A percentile compares a stretch with the other conserved stretches of the same genome.
Conservation (phyloP, 768 basidiomycete species). For the Boletus rufocinnamomeus region DNA sequence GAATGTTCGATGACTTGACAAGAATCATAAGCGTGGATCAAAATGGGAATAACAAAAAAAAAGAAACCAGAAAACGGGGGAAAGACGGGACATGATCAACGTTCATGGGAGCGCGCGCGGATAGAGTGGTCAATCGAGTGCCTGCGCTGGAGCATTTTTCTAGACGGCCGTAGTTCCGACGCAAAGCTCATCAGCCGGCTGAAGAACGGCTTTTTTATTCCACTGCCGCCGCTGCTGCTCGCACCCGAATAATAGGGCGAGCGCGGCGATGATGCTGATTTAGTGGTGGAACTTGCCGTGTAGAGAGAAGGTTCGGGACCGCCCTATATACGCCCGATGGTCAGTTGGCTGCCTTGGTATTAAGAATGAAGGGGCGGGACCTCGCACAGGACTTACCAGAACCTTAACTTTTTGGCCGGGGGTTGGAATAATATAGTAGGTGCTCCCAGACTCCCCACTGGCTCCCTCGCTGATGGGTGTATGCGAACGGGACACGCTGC, state of each 20-base stretch:
- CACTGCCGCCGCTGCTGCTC: conserved; percentile 26
- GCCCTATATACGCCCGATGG: conserved; percentile 37
- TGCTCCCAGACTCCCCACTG: conserved; percentile 63
- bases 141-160: conserved; percentile 46
- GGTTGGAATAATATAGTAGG: conserved; percentile 72
- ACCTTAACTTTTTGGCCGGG: conserved; percentile 76
- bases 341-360: conserved; percentile 25
- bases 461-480: conserved; percentile 39
- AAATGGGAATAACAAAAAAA: conserved; percentile 1
- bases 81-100: conserved; percentile 13
- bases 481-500: conserved; percentile 38
- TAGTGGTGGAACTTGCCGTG: conserved; percentile 60
- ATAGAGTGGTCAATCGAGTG: conserved; percentile 47
- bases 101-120: conserved; percentile 26
- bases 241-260: conserved; percentile 35
- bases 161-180: conserved; percentile 45
- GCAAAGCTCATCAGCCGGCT: conserved; percentile 58
- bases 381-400: conserved; percentile 52
- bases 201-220: conserved; percentile 59
- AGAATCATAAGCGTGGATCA: conserved; percentile 9
- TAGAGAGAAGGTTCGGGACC: conserved; percentile 52
- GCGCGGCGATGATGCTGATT: conserved; percentile 54
- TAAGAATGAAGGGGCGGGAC: conserved; percentile 9
- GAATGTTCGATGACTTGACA: conserved; percentile 8
- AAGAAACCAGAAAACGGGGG: background rate